Conservation (phyloP, 2,329 filamentous ascomycete species). For the Penicillium aurantiogriseum region DNA sequence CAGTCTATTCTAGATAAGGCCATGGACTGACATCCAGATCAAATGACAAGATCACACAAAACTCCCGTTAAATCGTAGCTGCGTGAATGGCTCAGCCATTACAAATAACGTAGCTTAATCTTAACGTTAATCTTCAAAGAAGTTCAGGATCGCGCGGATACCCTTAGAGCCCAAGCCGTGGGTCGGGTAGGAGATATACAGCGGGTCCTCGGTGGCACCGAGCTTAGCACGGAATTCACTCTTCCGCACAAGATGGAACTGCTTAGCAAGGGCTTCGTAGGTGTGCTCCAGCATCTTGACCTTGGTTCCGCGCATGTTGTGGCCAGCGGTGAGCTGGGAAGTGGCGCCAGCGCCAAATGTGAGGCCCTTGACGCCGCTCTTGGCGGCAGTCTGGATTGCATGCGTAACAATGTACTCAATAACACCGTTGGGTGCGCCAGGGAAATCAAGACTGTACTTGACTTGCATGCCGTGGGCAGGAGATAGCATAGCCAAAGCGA, state of each 20-base stretch:
- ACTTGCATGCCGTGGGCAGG: slow-evolving; percentile 86
- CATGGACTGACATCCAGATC: background rate
- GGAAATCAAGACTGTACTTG: slow-evolving; percentile 95
- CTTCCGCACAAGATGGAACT: slow-evolving; percentile 79
- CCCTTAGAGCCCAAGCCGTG: slow-evolving; percentile 80
- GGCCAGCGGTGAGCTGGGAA: slow-evolving; percentile 70
- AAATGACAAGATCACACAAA: background rate
- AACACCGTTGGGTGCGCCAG: slow-evolving; percentile 76
- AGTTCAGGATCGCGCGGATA: slow-evolving; percentile 80
- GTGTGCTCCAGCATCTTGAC: slow-evolving; percentile 79
- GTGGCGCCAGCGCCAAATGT: slow-evolving; percentile 87
- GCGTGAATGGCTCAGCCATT: background rate
- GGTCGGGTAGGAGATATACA: slow-evolving; percentile 87
- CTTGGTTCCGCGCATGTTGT: slow-evolving; percentile 76
- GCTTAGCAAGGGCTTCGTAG: slow-evolving; percentile 77
- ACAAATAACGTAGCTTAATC: background rate
- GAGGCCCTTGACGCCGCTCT: slow-evolving; percentile 62
- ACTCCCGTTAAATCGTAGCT: slow-evolving; percentile 11
- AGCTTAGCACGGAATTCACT: slow-evolving; percentile 89
- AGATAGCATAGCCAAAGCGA: slow-evolving; percentile 78
- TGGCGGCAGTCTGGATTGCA: slow-evolving; percentile 62
- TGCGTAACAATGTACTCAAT: slow-evolving; percentile 81
- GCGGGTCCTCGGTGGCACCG: slow-evolving; percentile 76
- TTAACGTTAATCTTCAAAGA: slow-evolving; percentile 70
- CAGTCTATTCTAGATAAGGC: background rate